Conservation (phyloP, 148 eudicot genomes). For the Rhododendron molle region DNA sequence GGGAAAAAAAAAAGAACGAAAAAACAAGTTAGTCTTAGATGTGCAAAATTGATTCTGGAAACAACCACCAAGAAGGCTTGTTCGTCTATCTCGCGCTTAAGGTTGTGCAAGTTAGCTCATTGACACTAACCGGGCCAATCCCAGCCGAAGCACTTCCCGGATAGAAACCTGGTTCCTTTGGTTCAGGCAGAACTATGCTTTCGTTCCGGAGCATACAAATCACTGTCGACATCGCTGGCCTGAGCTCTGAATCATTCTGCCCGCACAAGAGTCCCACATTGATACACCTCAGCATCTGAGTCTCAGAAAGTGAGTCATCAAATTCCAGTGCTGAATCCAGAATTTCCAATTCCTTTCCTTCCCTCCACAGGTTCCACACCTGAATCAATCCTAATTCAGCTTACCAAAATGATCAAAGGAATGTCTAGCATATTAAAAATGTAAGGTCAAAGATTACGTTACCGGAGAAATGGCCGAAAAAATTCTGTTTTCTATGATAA, state of each 20-base stretch:
- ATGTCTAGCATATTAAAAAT: not conserved
- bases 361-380: conserved; percentile 22
- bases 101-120: conserved; percentile 18
- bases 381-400: conserved; percentile 4
- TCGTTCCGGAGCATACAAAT: conserved; percentile 7
- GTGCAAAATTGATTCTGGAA: not conserved
- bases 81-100: conserved; percentile 13
- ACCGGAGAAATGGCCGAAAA: not conserved
- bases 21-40: not conserved
- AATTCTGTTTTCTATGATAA: not conserved
- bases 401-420: not conserved
- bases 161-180: conserved; percentile 16
- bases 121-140: not conserved
- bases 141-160: not conserved
- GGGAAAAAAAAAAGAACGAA: too few relatives aligned
- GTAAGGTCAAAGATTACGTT: not conserved
- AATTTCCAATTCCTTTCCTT: conserved; percentile 13
- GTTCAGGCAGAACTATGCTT: conserved; percentile 1
- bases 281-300: conserved; percentile 13
- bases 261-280: conserved; percentile 16
- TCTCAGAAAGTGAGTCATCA: conserved; percentile 4
- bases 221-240: conserved; percentile 19
- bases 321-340: conserved; percentile 14
- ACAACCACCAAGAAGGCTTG: not conserved
- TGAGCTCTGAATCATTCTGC: conserved; percentile 2